These are phyloP conservation scores for Mycena latifolia DNA, from an alignment of 768 basidiomycete species.

Conservation along the genomic window DNA sequence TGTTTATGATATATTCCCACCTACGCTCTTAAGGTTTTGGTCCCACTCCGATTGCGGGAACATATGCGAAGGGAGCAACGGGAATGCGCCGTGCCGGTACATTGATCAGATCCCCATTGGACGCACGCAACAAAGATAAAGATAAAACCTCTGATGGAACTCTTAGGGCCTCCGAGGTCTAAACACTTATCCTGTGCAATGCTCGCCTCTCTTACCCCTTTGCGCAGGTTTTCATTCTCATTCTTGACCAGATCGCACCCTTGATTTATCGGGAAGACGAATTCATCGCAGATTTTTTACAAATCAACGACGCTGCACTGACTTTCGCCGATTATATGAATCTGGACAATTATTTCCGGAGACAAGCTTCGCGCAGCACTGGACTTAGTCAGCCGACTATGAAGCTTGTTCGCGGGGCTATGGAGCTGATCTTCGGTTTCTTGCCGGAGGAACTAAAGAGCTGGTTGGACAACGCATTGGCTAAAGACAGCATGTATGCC, in stretches of 20 bases:
- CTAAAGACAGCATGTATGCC: conserved; percentile 80
- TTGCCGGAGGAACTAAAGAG: conserved; percentile 83
- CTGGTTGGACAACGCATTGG: conserved; percentile 86
- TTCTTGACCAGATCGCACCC: conserved; percentile 81
- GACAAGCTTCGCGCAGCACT: conserved; percentile 85
- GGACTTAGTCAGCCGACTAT: conserved; percentile 76
- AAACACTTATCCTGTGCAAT: neutral
- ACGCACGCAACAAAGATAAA: conserved; percentile 70
- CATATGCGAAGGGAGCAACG: conserved; percentile 58
- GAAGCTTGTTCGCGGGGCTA: conserved; percentile 87
- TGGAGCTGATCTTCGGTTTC: conserved; percentile 98
- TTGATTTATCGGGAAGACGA: conserved; percentile 87
- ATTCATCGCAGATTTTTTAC: conserved; percentile 92
- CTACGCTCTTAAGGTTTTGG: conserved; percentile 59
- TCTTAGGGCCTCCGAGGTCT: conserved; percentile 78
- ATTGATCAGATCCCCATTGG: conserved; percentile 83
- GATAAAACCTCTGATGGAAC: conserved; percentile 70
- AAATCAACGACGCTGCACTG: conserved; percentile 87
- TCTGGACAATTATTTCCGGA: conserved; percentile 92
- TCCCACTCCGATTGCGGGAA: conserved; percentile 51
- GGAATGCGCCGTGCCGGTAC: conserved; percentile 88
- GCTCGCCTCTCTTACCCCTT: conserved; percentile 4
- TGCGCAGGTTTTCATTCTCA: conserved; percentile 51
- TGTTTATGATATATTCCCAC: neutral
- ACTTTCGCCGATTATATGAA: conserved; percentile 98